phyloP scores from a whole-genome alignment of 2,329 filamentous ascomycete species.

The Alternaria tenuissima region DNA sequence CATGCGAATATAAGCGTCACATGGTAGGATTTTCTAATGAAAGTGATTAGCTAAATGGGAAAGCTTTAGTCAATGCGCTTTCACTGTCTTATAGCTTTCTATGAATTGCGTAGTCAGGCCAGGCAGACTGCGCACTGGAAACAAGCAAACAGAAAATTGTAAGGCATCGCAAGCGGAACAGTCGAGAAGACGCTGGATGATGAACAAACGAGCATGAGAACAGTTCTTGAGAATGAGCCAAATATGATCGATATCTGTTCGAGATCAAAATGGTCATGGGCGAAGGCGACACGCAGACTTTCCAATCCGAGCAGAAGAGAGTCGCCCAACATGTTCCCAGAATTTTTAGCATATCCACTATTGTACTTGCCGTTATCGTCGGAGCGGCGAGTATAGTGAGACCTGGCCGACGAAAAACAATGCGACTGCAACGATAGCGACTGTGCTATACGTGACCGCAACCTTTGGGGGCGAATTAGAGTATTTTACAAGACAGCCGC shows the following conservation, averaged over 20 bases:
- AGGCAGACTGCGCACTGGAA: neutral
- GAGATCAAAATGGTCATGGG: neutral
- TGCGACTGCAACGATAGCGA: slow-evolving; percentile 21
- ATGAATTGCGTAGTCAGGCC: neutral
- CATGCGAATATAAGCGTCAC: neutral
- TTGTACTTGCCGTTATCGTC: neutral
- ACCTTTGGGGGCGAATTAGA: slow-evolving; percentile 20
- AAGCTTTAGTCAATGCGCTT: neutral
- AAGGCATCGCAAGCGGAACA: neutral
- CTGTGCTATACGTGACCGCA: slow-evolving; percentile 25
- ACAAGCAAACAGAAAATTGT: neutral
- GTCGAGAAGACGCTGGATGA: no score
- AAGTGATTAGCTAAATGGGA: neutral
- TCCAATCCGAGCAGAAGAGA: no score
- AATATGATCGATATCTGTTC: neutral
- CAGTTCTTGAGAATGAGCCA: no score
- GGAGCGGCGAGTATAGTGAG: slow-evolving; percentile 19
- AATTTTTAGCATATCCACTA: no score
- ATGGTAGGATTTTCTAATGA: neutral
- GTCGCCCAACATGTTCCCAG: neutral
- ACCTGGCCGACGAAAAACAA: slow-evolving; percentile 34
- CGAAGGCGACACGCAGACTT: neutral
- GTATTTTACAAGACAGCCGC: neutral
- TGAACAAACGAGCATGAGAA: neutral
- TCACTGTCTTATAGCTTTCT: neutral